A percentile compares a stretch with the other conserved stretches of the same genome.
Evolutionary conservation across 352 stramenopile species (phyloP).

Genomic region (Peronospora tabacina): DNA sequence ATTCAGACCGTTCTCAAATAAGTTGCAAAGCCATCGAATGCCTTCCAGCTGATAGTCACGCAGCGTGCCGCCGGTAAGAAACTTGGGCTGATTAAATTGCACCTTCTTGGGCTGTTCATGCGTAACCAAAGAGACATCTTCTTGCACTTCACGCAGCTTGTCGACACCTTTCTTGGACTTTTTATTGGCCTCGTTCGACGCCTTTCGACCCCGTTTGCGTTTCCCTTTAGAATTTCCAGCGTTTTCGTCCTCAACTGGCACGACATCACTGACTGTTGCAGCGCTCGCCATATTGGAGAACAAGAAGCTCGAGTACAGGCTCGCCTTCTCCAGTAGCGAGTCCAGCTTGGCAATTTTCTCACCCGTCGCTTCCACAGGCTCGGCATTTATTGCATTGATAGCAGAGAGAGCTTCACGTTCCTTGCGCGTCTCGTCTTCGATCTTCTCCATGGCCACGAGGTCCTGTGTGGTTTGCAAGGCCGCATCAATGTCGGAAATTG

Average conservation of each 20-base stretch:
- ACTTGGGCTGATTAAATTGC: constrained; percentile 59
- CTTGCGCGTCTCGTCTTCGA: constrained; percentile 43
- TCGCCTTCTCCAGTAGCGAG: constrained; percentile 80
- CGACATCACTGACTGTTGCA: constrained; percentile 27
- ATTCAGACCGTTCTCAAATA: constrained; percentile 96
- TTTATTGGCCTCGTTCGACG: constrained; percentile 10
- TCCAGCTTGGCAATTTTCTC: constrained; percentile 78
- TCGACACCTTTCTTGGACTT: constrained; percentile 48
- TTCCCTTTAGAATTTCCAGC: constrained; percentile 30
- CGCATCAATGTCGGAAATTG: constrained; percentile 18
- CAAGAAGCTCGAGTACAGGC: constrained; percentile 81
- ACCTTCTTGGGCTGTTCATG: constrained; percentile 29
- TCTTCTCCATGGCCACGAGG: constrained; percentile 64
- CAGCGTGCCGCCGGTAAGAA: constrained; percentile 73
- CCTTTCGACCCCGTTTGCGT: constrained; percentile 38
- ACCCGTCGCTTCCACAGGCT: constrained; percentile 40
- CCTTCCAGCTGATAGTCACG: constrained; percentile 96
- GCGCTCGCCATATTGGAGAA: constrained; percentile 81
- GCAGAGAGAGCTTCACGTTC: constrained; percentile 16
- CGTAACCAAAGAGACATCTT: constrained; percentile 40
- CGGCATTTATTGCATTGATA: constrained; percentile 7
- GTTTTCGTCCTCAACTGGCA: constrained; percentile 15
- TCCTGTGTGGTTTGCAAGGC: constrained; percentile 37
- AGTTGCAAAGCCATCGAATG: constrained; percentile 94
- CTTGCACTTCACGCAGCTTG: constrained; percentile 62